Evolutionary conservation across 2,329 filamentous ascomycete genomes (phyloP).

Genomic region (Metarhizium sp.): DNA sequence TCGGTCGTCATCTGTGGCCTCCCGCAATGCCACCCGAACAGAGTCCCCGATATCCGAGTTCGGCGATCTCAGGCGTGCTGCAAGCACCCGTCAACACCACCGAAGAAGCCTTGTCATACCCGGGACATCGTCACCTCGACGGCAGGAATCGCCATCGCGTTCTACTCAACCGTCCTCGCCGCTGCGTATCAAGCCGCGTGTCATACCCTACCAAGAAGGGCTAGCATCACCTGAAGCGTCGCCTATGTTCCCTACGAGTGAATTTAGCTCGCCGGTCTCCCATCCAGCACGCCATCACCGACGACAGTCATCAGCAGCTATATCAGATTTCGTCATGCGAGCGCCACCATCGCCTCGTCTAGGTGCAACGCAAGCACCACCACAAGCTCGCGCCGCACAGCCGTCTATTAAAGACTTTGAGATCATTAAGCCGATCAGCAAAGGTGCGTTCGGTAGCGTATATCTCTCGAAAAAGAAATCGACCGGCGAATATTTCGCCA

Average conservation of each 20-base stretch:
- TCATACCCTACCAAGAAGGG: conserved; percentile 49
- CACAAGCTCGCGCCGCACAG: conserved; percentile 78
- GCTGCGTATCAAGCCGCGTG: conserved; percentile 76
- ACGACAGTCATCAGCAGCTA: conserved; percentile 82
- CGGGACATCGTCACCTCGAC: conserved; percentile 65
- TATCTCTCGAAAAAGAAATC: conserved; percentile 98
- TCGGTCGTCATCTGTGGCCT: conserved; percentile 67
- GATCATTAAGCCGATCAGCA: conserved; percentile 98
- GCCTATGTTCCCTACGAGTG: conserved; percentile 73
- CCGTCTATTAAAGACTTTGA: conserved; percentile 99
- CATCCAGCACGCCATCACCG: conserved; percentile 60
- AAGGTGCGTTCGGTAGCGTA: conserved; percentile 95
- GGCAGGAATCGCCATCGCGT: conserved; percentile 83
- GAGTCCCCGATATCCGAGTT: conserved; percentile 90
- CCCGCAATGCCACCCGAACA: conserved; percentile 58
- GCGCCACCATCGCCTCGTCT: conserved; percentile 77
- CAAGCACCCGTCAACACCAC: conserved; percentile 74
- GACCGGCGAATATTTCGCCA: conserved; percentile 95
- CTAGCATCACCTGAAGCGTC: conserved; percentile 82
- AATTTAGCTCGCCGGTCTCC: conserved; percentile 67
- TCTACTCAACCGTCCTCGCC: conserved; percentile 75
- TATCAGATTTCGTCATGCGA: conserved; percentile 57
- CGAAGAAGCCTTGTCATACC: conserved; percentile 79
- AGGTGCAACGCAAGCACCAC: conserved; percentile 63
- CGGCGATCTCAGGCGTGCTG: conserved; percentile 62